phyloP scores from a whole-genome alignment of 306 rosid species.

The Prunus kanzakura region DNA sequence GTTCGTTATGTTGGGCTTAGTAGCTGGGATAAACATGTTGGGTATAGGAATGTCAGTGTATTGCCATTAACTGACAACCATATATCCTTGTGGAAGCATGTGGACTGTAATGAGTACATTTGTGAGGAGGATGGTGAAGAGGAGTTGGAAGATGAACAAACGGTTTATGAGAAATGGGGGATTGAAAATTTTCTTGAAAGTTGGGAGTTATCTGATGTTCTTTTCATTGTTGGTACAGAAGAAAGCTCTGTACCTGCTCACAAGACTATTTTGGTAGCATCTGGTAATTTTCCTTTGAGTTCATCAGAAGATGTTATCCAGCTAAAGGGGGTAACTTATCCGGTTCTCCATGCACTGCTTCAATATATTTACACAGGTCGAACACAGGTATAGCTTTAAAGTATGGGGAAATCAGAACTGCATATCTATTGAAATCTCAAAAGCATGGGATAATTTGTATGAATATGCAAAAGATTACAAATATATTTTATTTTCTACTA shows the following conservation, averaged over 20 bases:
- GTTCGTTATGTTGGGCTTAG: slow-evolving; percentile 90
- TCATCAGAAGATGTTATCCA: slow-evolving; percentile 49
- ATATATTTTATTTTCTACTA: background rate
- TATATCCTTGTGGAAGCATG: slow-evolving; percentile 55
- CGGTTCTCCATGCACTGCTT: slow-evolving; percentile 69
- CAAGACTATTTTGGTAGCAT: slow-evolving; percentile 66
- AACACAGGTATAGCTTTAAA: slow-evolving; percentile 49
- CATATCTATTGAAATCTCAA: background rate
- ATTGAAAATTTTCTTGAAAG: slow-evolving; percentile 67
- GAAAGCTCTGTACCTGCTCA: slow-evolving; percentile 87
- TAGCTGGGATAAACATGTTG: slow-evolving; percentile 97
- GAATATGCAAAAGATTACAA: background rate
- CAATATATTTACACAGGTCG: slow-evolving; percentile 80
- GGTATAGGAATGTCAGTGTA: slow-evolving; percentile 77
- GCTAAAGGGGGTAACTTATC: slow-evolving; percentile 50
- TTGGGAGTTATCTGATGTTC: slow-evolving; percentile 77
- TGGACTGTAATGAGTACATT: slow-evolving; percentile 47
- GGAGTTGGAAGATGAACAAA: slow-evolving; percentile 36
- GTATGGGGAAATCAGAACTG: background rate
- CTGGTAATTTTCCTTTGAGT: slow-evolving; percentile 59
- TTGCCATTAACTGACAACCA: slow-evolving; percentile 60
- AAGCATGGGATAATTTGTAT: background rate
- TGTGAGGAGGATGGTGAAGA: slow-evolving; percentile 44
- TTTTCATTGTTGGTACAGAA: slow-evolving; percentile 57
- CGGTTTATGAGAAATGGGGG: slow-evolving; percentile 74